These are phyloP conservation scores for Chamaenerion angustifolium DNA, from an alignment of 345 rosid species.

Conservation along the genomic window DNA sequence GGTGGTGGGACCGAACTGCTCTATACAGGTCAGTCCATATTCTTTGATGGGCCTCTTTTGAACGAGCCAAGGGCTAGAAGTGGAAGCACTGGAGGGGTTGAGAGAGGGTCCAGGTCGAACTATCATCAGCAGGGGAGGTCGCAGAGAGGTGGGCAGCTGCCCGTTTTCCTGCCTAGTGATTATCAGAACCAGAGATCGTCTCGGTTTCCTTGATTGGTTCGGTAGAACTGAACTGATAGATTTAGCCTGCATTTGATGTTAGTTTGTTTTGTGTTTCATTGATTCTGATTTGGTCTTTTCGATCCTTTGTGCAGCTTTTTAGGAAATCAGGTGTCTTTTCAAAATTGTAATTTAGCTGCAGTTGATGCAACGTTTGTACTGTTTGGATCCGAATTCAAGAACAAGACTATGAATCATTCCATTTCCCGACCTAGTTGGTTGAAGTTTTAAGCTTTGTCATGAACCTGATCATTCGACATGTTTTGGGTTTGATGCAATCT, in stretches of 20 bases:
- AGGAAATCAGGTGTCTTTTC: too few species aligned
- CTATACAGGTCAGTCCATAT: slow-evolving; percentile 45
- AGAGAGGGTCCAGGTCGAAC: slow-evolving; percentile 30
- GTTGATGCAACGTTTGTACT: too few species aligned
- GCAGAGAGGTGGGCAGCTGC: slow-evolving; percentile 1
- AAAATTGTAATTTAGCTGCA: too few species aligned
- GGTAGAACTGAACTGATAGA: too few species aligned
- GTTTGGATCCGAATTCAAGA: too few species aligned
- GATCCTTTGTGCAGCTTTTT: too few species aligned
- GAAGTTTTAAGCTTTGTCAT: too few species aligned
- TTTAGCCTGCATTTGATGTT: neutral
- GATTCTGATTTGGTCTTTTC: neutral
- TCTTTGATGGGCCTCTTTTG: slow-evolving; percentile 51
- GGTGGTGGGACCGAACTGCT: slow-evolving; percentile 37
- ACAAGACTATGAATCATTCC: too few species aligned
- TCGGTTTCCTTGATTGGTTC: neutral
- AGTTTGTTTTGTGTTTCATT: neutral
- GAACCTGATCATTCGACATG: too few species aligned
- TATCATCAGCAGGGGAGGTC: slow-evolving; percentile 11
- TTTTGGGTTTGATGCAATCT: too few species aligned
- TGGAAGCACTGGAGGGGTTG: slow-evolving; percentile 15
- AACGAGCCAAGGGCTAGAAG: slow-evolving; percentile 29
- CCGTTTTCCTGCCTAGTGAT: slow-evolving; percentile 1
- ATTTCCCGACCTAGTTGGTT: too few species aligned
- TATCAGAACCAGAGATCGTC: slow-evolving; percentile 1